Conservation (phyloP, 345 rosid genomes). For the Carallia brachiata region DNA sequence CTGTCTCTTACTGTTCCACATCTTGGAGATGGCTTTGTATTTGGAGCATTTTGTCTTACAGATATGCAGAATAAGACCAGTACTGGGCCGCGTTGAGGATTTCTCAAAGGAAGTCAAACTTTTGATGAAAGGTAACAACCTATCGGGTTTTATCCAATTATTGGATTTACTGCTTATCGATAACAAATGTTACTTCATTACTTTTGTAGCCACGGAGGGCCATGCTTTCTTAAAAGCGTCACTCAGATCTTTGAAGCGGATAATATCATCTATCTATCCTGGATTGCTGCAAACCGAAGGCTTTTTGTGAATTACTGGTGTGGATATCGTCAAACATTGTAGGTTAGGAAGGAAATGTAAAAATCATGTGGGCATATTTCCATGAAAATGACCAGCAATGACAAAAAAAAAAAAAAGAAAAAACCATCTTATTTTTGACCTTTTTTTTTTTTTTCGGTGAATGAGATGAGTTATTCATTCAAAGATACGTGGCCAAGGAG, state of each 20-base stretch:
- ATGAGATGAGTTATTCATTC: too few relatives aligned
- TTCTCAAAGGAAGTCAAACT: conserved; percentile 64
- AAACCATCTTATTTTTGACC: too few relatives aligned
- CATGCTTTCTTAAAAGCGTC: conserved; percentile 23
- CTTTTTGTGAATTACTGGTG: conserved; percentile 15
- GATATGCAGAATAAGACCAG: conserved; percentile 79
- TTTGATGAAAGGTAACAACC: conserved; percentile 58
- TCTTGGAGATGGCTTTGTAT: conserved; percentile 74
- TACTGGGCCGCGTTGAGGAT: conserved; percentile 77
- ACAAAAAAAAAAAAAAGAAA: too few relatives aligned
- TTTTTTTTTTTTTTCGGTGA: too few relatives aligned
- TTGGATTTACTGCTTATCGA: background rate
- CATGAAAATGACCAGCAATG: too few relatives aligned
- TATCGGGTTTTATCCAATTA: background rate
- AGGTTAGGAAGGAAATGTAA: too few relatives aligned
- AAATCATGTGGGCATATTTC: too few relatives aligned
- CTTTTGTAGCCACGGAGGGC: conserved; percentile 54
- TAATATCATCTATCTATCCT: conserved; percentile 54
- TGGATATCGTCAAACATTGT: too few relatives aligned
- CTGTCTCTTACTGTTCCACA: conserved; percentile 58
- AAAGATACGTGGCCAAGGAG: too few relatives aligned
- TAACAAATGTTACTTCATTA: too few relatives aligned
- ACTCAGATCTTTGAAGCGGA: conserved; percentile 51
- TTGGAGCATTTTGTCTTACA: conserved; percentile 71
- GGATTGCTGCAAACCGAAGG: conserved; percentile 45